Percentiles rank a stretch among this genome's conserved stretches.
Evolutionary conservation across 2,329 filamentous ascomycete genomes (phyloP).

Genomic region (Botrytis porri): DNA sequence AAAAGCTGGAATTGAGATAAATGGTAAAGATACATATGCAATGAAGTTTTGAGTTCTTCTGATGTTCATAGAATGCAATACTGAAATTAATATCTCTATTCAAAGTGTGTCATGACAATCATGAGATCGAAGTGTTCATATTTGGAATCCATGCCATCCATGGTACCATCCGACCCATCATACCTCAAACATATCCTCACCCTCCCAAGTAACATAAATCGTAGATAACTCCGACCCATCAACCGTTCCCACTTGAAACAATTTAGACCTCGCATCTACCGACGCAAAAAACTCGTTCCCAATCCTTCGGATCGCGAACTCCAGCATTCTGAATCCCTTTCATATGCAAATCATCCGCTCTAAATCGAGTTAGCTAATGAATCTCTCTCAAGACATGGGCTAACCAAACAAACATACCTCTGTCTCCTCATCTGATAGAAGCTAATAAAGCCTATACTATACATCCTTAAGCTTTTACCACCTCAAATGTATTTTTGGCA

Average conservation of each 20-base stretch:
- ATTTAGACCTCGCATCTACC: background rate
- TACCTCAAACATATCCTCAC: background rate
- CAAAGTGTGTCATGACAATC: background rate
- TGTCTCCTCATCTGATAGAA: background rate
- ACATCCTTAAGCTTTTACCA: too few species aligned
- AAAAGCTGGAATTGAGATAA: background rate
- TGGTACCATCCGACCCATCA: background rate
- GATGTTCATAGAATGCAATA: background rate
- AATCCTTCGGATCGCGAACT: constrained; percentile 3
- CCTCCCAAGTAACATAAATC: background rate
- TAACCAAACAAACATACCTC: background rate
- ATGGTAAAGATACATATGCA: background rate
- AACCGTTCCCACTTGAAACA: background rate
- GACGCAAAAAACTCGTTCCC: background rate
- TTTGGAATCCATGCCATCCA: background rate
- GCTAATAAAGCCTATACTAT: too few species aligned
- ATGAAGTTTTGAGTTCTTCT: background rate
- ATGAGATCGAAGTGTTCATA: background rate
- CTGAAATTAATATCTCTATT: background rate
- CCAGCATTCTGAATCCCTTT: background rate
- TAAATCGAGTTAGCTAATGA: background rate
- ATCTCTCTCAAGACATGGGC: background rate
- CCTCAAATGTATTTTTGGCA: too few species aligned
- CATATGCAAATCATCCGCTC: background rate
- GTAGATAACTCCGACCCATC: background rate